Evolutionary conservation across 2,329 filamentous ascomycete genomes (phyloP), one percentile per base, ranked within the genome.

Genomic region (Exophiala lecanii-corni): DNA sequence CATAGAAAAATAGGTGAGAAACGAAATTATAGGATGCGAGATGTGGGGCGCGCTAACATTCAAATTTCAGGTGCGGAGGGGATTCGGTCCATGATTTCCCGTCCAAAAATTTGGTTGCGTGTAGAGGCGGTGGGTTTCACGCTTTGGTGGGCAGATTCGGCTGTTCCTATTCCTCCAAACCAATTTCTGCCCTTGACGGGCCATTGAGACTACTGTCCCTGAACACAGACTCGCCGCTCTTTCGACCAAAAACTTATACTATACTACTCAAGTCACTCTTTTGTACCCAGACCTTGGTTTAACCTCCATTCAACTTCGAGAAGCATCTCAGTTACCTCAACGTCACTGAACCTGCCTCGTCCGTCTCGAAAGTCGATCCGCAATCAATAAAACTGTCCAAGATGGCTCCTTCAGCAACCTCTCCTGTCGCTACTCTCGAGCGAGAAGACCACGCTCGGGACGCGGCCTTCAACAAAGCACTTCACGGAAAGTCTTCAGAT

Each of bases 381-480:
- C 25, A 23, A 46, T 37, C 19, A 18, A 33, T 31, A 30, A 38
- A 35, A 20, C 21, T 45, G 5, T 45, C 54, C 59, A 67, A 55
- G 50, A 78, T 78, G 75, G 67, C 74, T 56, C 71, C 74, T 38
- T 34, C 49, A 20, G 51, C 53, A 39, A 57, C 63, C 53, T 63
- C 65, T 49, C 42, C 53, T 9, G 37, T 21, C 12, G 10, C 39
- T 4, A 23, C 17, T 38, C 83, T 95, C 64, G 88, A 94, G 76
- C 71, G 74, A 60, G 87, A 95, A 71, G 81, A 95, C 65, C 84
- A 89, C 66, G 64, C 70, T 61, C 87, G 89, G 57, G 89, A 95
- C 84, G 86, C 87, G 53, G 84, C 79, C 56, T 95, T 95, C 76
- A 89, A 87, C 75, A 86, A 88, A 71, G 86, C 81, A 55, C 75